phyloP scores from a whole-genome alignment of 2,329 filamentous ascomycete genomes.

The Ophiognomonia clavigignenti-juglandacearum region DNA sequence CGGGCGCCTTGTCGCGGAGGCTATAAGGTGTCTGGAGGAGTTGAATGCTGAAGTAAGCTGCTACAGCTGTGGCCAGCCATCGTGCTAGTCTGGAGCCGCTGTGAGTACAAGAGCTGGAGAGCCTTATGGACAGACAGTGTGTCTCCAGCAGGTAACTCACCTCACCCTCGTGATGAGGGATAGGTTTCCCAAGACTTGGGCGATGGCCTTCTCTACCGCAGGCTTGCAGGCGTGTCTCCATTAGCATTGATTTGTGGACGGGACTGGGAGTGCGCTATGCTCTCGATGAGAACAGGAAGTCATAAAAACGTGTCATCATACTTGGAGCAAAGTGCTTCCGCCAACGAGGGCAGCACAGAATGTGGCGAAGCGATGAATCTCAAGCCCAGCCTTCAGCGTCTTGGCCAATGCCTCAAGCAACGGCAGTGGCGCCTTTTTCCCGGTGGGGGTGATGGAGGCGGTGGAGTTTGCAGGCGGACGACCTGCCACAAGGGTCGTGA shows the following conservation, averaged over 20 bases:
- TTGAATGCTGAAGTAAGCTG: slow-evolving; percentile 52
- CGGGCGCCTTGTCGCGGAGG: slow-evolving; percentile 29
- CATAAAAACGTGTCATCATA: slow-evolving; percentile 26
- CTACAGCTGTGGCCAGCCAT: slow-evolving; percentile 54
- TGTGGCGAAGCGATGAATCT: slow-evolving; percentile 53
- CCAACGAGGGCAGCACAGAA: slow-evolving; percentile 59
- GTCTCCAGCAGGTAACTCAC: slow-evolving; percentile 22
- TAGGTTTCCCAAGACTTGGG: background rate
- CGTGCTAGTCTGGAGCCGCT: slow-evolving; percentile 41
- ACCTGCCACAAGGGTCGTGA: slow-evolving; percentile 18
- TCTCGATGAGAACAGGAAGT: too few species aligned
- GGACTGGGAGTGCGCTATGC: too few species aligned
- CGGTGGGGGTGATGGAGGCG: too few species aligned
- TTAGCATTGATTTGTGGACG: background rate
- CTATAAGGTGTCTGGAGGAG: slow-evolving; percentile 44
- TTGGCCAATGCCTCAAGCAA: slow-evolving; percentile 30
- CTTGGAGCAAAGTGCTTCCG: slow-evolving; percentile 57
- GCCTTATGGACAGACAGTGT: background rate
- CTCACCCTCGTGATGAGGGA: slow-evolving; percentile 19
- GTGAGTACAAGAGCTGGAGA: slow-evolving; percentile 5
- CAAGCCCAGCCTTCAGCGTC: slow-evolving; percentile 47
- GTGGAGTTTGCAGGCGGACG: slow-evolving; percentile 27
- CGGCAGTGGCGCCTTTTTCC: slow-evolving; percentile 24
- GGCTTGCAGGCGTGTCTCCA: background rate
- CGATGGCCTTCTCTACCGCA: slow-evolving; percentile 4